Evolutionary conservation across 371 early-diverging fungal genomes (phyloP), one percentile per base, ranked within the genome.

Genomic region (Mortierella sp.): DNA sequence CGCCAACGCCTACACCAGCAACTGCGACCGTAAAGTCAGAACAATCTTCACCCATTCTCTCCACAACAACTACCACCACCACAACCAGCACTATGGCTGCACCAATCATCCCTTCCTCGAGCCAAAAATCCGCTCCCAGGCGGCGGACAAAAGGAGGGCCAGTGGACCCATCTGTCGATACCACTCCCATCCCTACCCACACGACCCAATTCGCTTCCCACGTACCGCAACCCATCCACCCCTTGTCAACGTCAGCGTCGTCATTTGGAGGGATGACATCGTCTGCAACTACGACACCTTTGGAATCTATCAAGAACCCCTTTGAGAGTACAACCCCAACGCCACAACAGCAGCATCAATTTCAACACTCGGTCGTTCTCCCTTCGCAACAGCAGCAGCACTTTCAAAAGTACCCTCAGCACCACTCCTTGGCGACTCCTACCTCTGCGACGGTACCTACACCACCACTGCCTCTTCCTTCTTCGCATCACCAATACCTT

Each of bases 341-440:
- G 21, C n/a, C 44, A 5, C 69, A 69, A 26, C 26, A 43, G 21
- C n/a, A 13, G 13, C 48, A 24, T 1, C 53, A 72, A 11, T 13
- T 21, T 11, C 51, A 13, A 13, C 24, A 28, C 34, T 28, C 31
- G 9, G 67, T 34, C 10, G 67, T 64, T 37, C 21, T 64, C 8
- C 67, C 67, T 11, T 64, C 67, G 19, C 67, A 64, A 40, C 43
- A 40, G 43, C 43, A 40, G 43, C 43, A 40, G 24, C 21, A 50
- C 37, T 21, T 61, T 31, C 31, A 61, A 14, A 53, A 19, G 51
- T 43, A 19, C 69, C 53, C 34, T 24, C 59, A 10, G 13, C 40
- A 28, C 40, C 53, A 24, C 44, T 54, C 67, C 1, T 59, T 69
- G 51, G 21, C 71, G 14, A 64, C 80, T 4, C 57, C 80, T 34